Conservation (phyloP, 129 eudicot genomes). For the Flaveria robusta region DNA sequence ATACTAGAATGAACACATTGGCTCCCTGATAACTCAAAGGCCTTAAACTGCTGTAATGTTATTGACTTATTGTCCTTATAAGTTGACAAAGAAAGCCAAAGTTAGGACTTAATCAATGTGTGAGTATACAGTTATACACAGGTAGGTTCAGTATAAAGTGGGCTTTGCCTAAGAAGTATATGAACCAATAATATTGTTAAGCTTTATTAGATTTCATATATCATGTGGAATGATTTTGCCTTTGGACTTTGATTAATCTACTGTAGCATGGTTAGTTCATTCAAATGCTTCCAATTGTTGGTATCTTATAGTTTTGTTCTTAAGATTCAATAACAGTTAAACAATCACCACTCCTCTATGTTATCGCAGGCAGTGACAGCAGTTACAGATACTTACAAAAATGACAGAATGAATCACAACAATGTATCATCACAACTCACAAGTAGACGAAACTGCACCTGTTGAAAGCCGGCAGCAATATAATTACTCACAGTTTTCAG, state of each 20-base stretch:
- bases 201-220: neutral
- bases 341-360: neutral
- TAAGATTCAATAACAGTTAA: neutral
- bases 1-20: conserved; percentile 63
- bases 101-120: neutral
- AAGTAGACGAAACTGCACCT: neutral
- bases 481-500: neutral
- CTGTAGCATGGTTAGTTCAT: no score
- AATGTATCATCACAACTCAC: conserved; percentile 19
- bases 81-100: neutral
- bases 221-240: neutral
- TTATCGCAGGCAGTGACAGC: conserved; percentile 1
- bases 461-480: conserved; percentile 22
- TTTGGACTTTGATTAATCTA: neutral
- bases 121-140: no score
- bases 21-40: conserved; percentile 48
- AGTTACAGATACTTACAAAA: conserved; percentile 9
- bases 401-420: conserved; percentile 12
- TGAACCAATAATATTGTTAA: neutral
- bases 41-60: conserved; percentile 74
- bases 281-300: neutral
- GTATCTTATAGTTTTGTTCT: neutral
- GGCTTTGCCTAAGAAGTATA: no score
- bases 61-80: conserved; percentile 61
- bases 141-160: no score